These are phyloP conservation scores for Suillus decipiens DNA, from an alignment of 768 basidiomycete genomes.

Conservation along the genomic window DNA sequence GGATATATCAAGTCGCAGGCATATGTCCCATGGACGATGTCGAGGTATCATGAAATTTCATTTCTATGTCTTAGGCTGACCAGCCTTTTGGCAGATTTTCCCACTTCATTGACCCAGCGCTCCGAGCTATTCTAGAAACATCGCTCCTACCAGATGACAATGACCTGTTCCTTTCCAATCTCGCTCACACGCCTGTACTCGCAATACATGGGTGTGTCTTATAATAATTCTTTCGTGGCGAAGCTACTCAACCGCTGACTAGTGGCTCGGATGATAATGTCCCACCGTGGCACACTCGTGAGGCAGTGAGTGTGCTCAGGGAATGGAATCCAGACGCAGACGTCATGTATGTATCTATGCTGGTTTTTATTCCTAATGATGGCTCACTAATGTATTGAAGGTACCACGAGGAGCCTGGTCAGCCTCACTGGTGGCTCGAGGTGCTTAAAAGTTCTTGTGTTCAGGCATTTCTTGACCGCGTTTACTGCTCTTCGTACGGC, in stretches of 20 bases:
- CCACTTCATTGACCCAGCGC: conserved; percentile 76
- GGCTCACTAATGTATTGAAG: conserved; percentile 32
- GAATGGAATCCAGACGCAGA: conserved; percentile 57
- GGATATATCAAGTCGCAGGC: conserved; percentile 87
- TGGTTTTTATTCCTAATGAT: neutral
- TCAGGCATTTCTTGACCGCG: conserved; percentile 52
- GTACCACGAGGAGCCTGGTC: conserved; percentile 59
- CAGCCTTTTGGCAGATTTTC: conserved; percentile 45
- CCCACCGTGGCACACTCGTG: conserved; percentile 81
- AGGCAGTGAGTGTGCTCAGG: conserved; percentile 57
- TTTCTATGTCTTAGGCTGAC: neutral
- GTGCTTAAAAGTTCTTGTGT: conserved; percentile 59
- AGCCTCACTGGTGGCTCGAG: conserved; percentile 71
- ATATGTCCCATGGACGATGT: conserved; percentile 74
- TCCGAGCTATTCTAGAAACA: conserved; percentile 71
- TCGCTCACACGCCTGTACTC: conserved; percentile 66
- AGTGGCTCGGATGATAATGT: conserved; percentile 86
- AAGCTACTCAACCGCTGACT: neutral
- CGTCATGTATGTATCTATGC: conserved; percentile 44
- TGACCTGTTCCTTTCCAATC: conserved; percentile 80
- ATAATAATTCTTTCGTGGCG: neutral
- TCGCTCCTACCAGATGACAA: conserved; percentile 85
- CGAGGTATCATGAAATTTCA: conserved; percentile 40
- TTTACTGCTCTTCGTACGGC: conserved; percentile 16
- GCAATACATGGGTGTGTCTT: conserved; percentile 74